Percentiles rank a stretch among this genome's conserved stretches.
Conservation (phyloP, 2,329 filamentous ascomycete genomes). For the Alternaria hordeiaustralica region DNA sequence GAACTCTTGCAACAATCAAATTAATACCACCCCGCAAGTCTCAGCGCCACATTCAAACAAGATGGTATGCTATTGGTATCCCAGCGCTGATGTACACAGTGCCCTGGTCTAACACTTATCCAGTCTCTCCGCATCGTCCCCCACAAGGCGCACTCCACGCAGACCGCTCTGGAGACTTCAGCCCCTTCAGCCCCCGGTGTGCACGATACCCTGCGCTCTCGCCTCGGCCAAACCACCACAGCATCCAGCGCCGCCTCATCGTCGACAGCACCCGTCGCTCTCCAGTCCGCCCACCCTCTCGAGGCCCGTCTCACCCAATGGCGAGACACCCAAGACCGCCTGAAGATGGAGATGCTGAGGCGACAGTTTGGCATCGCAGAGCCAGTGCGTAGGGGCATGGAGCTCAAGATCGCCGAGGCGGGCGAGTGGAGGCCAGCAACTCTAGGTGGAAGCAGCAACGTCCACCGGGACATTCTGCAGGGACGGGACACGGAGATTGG, state of each 20-base stretch:
- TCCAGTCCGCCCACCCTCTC: constrained; percentile 83
- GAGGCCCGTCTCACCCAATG: constrained; percentile 88
- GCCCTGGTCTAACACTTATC: not conserved
- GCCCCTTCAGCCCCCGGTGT: constrained; percentile 92
- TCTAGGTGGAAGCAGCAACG: constrained; percentile 68
- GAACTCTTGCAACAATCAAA: not conserved
- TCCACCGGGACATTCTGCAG: constrained; percentile 89
- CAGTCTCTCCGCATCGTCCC: constrained; percentile 93
- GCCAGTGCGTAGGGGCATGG: constrained; percentile 91
- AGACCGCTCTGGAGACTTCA: constrained; percentile 61
- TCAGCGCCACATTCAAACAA: constrained; percentile 4
- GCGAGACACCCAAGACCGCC: constrained; percentile 83
- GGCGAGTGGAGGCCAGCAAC: constrained; percentile 80
- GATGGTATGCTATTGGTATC: constrained; percentile 17
- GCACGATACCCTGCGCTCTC: constrained; percentile 89
- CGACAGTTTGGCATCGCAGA: constrained; percentile 91
- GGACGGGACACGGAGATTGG: constrained; percentile 78
- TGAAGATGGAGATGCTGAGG: constrained; percentile 88
- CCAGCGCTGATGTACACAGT: not conserved
- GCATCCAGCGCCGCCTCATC: constrained; percentile 33
- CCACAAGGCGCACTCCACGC: constrained; percentile 64
- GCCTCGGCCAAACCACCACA: constrained; percentile 66
- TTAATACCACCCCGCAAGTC: not conserved
- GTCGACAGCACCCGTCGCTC: constrained; percentile 42
- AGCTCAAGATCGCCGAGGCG: constrained; percentile 83